Evolutionary conservation across 2,329 filamentous ascomycete genomes (phyloP).

Genomic region (Capronia coronata): DNA sequence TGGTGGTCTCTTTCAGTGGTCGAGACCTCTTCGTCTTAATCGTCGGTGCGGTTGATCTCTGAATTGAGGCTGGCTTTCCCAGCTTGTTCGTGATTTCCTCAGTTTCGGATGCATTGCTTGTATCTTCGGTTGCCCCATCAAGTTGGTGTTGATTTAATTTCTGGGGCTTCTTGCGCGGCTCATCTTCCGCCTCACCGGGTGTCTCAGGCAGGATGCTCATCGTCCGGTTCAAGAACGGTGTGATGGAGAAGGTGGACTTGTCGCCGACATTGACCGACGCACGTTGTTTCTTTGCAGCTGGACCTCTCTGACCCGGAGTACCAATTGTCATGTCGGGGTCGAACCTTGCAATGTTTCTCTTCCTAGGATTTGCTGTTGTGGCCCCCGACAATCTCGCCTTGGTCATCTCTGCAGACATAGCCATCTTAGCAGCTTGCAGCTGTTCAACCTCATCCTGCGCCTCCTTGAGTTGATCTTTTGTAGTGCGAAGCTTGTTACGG

Average conservation of each 20-base stretch:
- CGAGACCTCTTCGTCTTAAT: constrained; percentile 8
- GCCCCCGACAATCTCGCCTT: constrained; percentile 24
- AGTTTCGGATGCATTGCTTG: neutral
- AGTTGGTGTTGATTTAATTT: constrained; percentile 9
- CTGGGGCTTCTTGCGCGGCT: constrained; percentile 29
- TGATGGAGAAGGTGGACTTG: constrained; percentile 90
- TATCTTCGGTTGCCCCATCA: constrained; percentile 17
- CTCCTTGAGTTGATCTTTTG: constrained; percentile 68
- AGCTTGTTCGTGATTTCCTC: constrained; percentile 9
- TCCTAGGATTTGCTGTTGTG: constrained; percentile 30
- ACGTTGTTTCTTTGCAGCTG: constrained; percentile 51
- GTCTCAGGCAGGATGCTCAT: constrained; percentile 50
- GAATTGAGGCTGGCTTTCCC: constrained; percentile 9
- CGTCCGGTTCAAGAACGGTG: constrained; percentile 79
- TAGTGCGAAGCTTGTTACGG: constrained; percentile 61
- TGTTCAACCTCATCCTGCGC: constrained; percentile 47
- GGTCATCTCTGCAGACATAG: constrained; percentile 29
- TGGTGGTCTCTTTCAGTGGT: constrained; percentile 38
- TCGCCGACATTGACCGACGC: constrained; percentile 63
- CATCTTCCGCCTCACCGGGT: constrained; percentile 29
- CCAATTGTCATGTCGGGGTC: constrained; percentile 44
- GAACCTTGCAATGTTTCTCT: constrained; percentile 41
- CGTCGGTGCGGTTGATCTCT: constrained; percentile 1
- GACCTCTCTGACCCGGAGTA: constrained; percentile 45
- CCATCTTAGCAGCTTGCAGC: constrained; percentile 35